phyloP scores from a whole-genome alignment of 305 asterid genomes.

The Fraxinus greggii region DNA sequence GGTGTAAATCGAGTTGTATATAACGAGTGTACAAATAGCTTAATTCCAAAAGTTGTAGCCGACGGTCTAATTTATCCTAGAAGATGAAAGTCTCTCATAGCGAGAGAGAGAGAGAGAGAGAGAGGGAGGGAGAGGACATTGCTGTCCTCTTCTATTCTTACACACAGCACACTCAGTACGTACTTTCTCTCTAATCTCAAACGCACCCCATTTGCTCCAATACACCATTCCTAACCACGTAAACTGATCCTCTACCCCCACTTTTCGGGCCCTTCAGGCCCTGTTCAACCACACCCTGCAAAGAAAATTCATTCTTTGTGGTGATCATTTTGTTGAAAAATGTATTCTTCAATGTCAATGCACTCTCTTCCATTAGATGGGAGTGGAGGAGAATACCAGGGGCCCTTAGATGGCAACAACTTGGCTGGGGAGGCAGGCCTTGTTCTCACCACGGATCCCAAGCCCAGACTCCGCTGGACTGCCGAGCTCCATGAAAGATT shows the following conservation, averaged over 20 bases:
- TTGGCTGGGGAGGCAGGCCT: slow-evolving; percentile 77
- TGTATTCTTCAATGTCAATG: slow-evolving; percentile 61
- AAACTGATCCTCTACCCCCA: slow-evolving; percentile 18
- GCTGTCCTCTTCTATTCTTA: slow-evolving; percentile 55
- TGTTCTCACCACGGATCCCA: slow-evolving; percentile 69
- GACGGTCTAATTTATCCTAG: background rate
- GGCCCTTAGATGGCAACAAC: slow-evolving; percentile 56
- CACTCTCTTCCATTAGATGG: slow-evolving; percentile 45
- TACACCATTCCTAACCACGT: slow-evolving; percentile 27
- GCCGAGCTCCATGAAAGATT: slow-evolving; percentile 87
- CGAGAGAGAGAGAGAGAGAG: slow-evolving; percentile 39
- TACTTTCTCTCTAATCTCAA: slow-evolving; percentile 20
- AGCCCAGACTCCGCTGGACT: slow-evolving; percentile 95
- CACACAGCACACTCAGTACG: slow-evolving; percentile 13
- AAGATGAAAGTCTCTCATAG: background rate
- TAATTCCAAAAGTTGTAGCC: no score
- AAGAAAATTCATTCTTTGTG: background rate
- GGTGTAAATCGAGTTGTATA: no score
- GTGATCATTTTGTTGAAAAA: slow-evolving; percentile 15
- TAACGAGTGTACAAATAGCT: no score
- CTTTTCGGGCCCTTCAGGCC: slow-evolving; percentile 3
- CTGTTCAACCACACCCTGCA: background rate
- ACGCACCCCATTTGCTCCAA: background rate
- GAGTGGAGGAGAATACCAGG: slow-evolving; percentile 37
- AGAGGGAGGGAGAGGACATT: slow-evolving; percentile 50